A percentile compares a stretch with the other conserved stretches of the same genome.
These are phyloP conservation scores for Leptodermis oblonga DNA, from an alignment of 257 asterid genomes.

Conservation along the genomic window DNA sequence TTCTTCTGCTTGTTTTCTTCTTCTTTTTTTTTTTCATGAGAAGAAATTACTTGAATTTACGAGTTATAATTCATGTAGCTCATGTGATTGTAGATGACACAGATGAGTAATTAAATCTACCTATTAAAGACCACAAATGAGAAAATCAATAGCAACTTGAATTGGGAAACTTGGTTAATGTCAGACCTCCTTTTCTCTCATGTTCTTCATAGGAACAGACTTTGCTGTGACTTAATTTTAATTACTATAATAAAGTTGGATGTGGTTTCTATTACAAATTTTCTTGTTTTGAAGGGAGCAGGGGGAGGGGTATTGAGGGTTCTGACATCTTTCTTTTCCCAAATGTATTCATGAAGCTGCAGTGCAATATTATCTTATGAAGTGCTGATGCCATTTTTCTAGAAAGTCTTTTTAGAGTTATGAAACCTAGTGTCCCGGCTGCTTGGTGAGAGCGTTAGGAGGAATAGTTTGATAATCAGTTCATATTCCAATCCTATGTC, in stretches of 20 bases:
- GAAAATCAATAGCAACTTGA: too few relatives aligned
- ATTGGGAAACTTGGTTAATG: too few relatives aligned
- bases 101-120: neutral
- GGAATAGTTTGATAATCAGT: neutral
- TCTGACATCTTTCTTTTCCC: neutral
- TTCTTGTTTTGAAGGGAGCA: neutral
- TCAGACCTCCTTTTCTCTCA: neutral
- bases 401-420: neutral
- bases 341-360: constrained; percentile 1
- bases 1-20: too few relatives aligned
- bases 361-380: neutral
- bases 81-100: neutral
- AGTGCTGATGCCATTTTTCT: neutral
- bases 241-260: neutral
- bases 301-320: neutral
- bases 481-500: neutral
- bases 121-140: too few relatives aligned
- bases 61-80: neutral
- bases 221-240: neutral
- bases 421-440: neutral
- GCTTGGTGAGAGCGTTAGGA: neutral
- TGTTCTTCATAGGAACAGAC: neutral
- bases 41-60: neutral
- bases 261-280: neutral
- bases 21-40: too few relatives aligned